phyloP scores from a whole-genome alignment of 169 alveolate species.

The Amoebophrya sp. region DNA sequence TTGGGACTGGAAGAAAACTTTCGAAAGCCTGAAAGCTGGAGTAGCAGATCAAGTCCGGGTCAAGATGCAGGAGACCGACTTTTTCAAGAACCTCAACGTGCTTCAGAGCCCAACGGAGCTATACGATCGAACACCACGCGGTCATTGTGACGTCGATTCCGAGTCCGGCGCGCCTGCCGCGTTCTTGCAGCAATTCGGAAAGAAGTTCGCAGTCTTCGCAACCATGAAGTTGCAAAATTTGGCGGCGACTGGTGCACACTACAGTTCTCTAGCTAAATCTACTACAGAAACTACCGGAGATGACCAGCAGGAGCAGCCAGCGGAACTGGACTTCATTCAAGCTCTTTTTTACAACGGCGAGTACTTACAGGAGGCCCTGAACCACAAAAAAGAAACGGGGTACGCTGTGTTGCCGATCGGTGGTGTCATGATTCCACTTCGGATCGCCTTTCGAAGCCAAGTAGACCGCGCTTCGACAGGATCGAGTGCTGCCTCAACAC shows the following conservation, averaged over 20 bases:
- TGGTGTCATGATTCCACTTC: not conserved
- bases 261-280: no score
- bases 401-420: conserved; percentile 9
- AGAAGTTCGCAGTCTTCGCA: not conserved
- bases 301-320: not conserved
- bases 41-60: not conserved
- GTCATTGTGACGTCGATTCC: not conserved
- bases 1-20: not conserved
- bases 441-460: not conserved
- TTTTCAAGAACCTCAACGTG: not conserved
- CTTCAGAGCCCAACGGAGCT: not conserved
- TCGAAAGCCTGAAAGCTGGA: not conserved
- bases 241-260: not conserved
- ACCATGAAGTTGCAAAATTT: not conserved
- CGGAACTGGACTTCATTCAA: not conserved
- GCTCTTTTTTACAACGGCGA: not conserved
- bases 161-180: not conserved
- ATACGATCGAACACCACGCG: not conserved
- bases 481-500: not conserved
- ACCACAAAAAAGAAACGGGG: not conserved
- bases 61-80: not conserved
- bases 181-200: not conserved
- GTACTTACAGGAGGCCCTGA: not conserved
- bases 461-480: not conserved
- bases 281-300: no score